phyloP scores from a whole-genome alignment of 148 eudicot species.

The Vaccinium darrowii region DNA sequence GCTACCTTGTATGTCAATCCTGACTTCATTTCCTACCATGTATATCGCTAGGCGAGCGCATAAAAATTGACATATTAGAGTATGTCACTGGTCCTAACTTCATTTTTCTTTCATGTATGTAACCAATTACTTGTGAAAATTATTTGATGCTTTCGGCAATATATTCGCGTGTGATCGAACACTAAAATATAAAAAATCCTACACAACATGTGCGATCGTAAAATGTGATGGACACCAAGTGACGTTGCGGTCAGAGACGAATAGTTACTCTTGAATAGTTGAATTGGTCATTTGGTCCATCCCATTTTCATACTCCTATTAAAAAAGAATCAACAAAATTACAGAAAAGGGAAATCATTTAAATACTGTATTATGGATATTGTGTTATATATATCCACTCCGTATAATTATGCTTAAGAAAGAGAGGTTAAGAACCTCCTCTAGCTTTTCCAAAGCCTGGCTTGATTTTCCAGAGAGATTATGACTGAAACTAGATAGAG shows the following conservation, averaged over 20 bases:
- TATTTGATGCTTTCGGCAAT: too few species aligned
- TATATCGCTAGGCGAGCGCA: too few species aligned
- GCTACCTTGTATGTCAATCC: too few species aligned
- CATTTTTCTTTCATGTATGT: too few species aligned
- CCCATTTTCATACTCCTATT: background rate
- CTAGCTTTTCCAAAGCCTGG: slow-evolving; percentile 16
- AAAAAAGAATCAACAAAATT: background rate
- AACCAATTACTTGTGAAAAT: too few species aligned
- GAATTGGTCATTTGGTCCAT: background rate
- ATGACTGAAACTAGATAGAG: slow-evolving; percentile 16
- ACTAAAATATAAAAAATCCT: background rate
- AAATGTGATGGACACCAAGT: background rate
- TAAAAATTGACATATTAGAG: too few species aligned
- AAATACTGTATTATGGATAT: background rate
- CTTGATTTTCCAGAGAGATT: slow-evolving; percentile 28
- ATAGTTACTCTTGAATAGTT: too few species aligned
- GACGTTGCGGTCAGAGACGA: background rate
- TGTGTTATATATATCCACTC: background rate
- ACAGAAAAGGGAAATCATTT: background rate
- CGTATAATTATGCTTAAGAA: background rate
- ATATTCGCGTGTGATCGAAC: background rate
- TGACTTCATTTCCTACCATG: too few species aligned
- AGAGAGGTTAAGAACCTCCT: slow-evolving; percentile 16
- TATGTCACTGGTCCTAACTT: too few species aligned
- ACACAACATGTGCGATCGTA: too few species aligned